Evolutionary conservation across 2,329 filamentous ascomycete genomes (phyloP).

Genomic region (Albifimbria verrucaria): DNA sequence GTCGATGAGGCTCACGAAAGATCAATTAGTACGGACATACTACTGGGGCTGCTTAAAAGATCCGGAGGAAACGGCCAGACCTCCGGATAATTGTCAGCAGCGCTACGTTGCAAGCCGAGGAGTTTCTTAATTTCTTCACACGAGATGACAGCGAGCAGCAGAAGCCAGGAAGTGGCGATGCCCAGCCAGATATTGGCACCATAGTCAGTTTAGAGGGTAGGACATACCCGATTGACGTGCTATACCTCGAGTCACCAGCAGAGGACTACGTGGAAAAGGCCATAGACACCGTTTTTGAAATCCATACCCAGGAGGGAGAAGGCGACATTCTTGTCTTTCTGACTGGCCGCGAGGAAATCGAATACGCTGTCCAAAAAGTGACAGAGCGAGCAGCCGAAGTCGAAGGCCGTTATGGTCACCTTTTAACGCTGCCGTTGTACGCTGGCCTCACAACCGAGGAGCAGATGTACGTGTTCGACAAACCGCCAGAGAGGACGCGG

Average conservation of each 20-base stretch:
- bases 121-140: constrained; percentile 77
- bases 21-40: constrained; percentile 86
- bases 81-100: constrained; percentile 88
- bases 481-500: constrained; percentile 73
- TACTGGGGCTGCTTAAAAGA: constrained; percentile 92
- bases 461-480: constrained; percentile 93
- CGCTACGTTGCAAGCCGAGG: constrained; percentile 86
- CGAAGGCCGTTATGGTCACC: constrained; percentile 24
- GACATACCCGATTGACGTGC: constrained; percentile 82
- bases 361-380: constrained; percentile 74
- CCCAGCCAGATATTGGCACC: constrained; percentile 24
- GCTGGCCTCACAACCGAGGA: constrained; percentile 86
- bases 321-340: constrained; percentile 91
- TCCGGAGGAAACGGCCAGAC: constrained; percentile 74
- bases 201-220: constrained; percentile 87
- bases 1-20: constrained; percentile 96
- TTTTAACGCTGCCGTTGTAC: constrained; percentile 68
- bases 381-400: constrained; percentile 67
- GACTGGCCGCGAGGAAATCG: constrained; percentile 91
- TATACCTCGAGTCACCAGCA: constrained; percentile 73
- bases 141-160: constrained; percentile 32
- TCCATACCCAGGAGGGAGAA: constrained; percentile 74
- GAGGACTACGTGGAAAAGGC: constrained; percentile 86
- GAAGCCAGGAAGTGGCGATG: constrained; percentile 21
- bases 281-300: constrained; percentile 80